Evolutionary conservation across 805 yeast species (phyloP).

Genomic region (Danielia oregonensis): DNA sequence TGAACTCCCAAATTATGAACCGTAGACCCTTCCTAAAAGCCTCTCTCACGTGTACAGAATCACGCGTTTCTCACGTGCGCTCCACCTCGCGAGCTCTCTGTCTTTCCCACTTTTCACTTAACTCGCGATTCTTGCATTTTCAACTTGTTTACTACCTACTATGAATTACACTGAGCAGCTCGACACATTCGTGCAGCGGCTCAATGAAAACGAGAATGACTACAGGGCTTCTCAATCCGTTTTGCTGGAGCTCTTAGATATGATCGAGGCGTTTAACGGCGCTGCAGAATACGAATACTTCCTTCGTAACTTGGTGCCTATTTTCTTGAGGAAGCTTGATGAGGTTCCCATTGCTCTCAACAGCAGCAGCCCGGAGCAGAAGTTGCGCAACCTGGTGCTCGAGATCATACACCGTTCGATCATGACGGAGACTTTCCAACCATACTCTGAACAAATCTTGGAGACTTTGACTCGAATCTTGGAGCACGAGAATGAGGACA

Average conservation of each 20-base stretch:
- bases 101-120: constrained; percentile 5
- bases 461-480: constrained; percentile 57
- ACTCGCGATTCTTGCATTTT: constrained; percentile 1
- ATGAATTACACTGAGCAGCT: constrained; percentile 55
- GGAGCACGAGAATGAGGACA: constrained; percentile 86
- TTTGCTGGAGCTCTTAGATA: constrained; percentile 79
- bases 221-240: constrained; percentile 60
- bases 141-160: constrained; percentile 1
- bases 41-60: too few relatives aligned
- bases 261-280: constrained; percentile 78
- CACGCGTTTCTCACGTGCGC: constrained; percentile 28
- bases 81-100: not conserved
- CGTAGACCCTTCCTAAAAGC: too few relatives aligned
- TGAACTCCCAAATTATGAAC: too few relatives aligned
- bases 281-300: constrained; percentile 80
- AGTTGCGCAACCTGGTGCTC: constrained; percentile 68
- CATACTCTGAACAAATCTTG: constrained; percentile 59
- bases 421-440: constrained; percentile 76
- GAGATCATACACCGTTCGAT: constrained; percentile 80
- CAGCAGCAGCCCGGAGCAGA: constrained; percentile 66
- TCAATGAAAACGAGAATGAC: constrained; percentile 53
- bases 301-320: constrained; percentile 65
- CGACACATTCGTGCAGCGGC: constrained; percentile 63
- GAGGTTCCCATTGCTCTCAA: constrained; percentile 70
- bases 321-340: constrained; percentile 58